phyloP scores from a whole-genome alignment of 768 basidiomycete genomes.

The Panellus pusillus region DNA sequence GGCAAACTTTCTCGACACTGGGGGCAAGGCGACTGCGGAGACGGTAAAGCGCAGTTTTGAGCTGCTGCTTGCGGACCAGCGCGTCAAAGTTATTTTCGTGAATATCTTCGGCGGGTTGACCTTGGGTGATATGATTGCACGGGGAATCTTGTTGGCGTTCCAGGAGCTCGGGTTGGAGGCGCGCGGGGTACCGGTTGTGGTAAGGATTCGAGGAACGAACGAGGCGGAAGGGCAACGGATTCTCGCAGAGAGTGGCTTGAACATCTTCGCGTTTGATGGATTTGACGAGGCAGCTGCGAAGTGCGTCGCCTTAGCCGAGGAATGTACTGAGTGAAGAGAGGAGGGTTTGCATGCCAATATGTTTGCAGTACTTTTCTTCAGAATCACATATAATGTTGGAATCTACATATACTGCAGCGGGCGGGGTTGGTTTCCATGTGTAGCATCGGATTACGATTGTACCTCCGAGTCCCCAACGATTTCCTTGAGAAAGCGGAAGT shows the following conservation, averaged over 20 bases:
- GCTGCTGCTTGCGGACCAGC: constrained; percentile 63
- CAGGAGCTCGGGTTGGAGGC: constrained; percentile 77
- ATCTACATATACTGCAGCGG: too few species aligned
- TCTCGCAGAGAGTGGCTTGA: constrained; percentile 66
- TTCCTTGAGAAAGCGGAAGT: neutral
- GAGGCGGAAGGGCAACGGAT: constrained; percentile 77
- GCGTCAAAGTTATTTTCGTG: constrained; percentile 79
- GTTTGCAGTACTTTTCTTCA: too few species aligned
- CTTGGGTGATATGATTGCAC: constrained; percentile 18
- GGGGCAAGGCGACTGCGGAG: constrained; percentile 82
- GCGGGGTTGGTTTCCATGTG: too few species aligned
- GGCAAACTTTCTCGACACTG: constrained; percentile 82
- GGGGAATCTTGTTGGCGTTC: constrained; percentile 40
- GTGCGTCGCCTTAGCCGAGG: constrained; percentile 47
- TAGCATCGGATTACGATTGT: too few species aligned
- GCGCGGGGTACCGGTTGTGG: constrained; percentile 59
- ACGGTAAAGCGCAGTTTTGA: constrained; percentile 86
- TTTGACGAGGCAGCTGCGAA: constrained; percentile 71
- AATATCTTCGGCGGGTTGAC: constrained; percentile 65
- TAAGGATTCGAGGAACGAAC: constrained; percentile 77
- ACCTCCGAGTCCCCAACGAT: neutral
- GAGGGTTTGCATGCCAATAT: too few species aligned
- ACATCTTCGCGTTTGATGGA: constrained; percentile 71
- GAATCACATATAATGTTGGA: too few species aligned
- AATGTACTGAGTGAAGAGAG: too few species aligned